phyloP scores from a whole-genome alignment of 495 filamentous ascomycete genomes.

The Acidiella bohemica region DNA sequence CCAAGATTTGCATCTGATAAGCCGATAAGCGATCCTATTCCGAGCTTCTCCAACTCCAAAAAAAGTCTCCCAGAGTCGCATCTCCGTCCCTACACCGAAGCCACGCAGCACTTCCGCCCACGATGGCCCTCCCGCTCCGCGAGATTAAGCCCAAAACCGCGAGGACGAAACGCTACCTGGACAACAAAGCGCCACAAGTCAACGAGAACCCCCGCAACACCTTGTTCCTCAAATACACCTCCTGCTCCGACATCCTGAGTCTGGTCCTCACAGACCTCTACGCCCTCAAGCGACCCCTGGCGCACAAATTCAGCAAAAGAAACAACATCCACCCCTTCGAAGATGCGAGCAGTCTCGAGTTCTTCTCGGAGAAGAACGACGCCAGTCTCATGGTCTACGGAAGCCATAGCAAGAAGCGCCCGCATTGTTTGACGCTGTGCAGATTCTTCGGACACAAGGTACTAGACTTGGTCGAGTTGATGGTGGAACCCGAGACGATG shows the following conservation, averaged over 20 bases:
- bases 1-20: no score
- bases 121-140: conserved; percentile 7
- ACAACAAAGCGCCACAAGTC: conserved; percentile 76
- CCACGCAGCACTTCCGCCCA: conserved; percentile 1
- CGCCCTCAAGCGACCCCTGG: conserved; percentile 62
- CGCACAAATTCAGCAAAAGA: conserved; percentile 86
- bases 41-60: no score
- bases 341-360: conserved; percentile 70
- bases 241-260: conserved; percentile 63
- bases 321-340: conserved; percentile 91
- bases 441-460: conserved; percentile 73
- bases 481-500: conserved; percentile 55
- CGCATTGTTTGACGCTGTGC: conserved; percentile 71
- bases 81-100: not conserved
- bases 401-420: conserved; percentile 80
- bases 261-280: conserved; percentile 71
- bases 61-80: not conserved
- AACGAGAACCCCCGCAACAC: conserved; percentile 77
- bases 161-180: conserved; percentile 83
- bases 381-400: conserved; percentile 66
- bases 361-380: conserved; percentile 93
- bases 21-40: no score
- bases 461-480: conserved; percentile 84
- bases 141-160: conserved; percentile 70
- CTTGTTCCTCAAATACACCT: conserved; percentile 73